Base-by-base conservation (phyloP, 2,329 filamentous ascomycete genomes). In the Colletotrichum sp. region DNA sequence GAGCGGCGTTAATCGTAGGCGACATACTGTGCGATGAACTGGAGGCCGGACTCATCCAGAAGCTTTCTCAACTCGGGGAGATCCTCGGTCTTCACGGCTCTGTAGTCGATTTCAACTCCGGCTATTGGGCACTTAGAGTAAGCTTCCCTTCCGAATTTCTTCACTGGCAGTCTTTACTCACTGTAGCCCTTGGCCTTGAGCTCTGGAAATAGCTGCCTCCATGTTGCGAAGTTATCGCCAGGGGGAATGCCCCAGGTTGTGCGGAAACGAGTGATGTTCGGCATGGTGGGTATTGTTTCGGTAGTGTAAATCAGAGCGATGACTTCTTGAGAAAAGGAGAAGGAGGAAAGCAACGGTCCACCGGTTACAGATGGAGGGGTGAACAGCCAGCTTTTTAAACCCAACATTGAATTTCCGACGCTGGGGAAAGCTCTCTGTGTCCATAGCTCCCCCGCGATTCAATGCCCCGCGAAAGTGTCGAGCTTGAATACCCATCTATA, bases 151-250 rank as follows among this genome's bases (percentile, higher is more conserved):
- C 44, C 44, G 10, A 1, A 12, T 21, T 1, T 49, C 44, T 21
- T 21, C 4, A 3, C 8, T 18, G 21, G 8, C 3, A 6, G 30
- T 24, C 16, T 16, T 60, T 3, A 49, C 66, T 24, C 12, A 78
- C 76, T 64, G 74, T 78, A 78, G n/a, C 77, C 76, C 26, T 70
- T 62, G 9, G 34, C 49, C 39, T 78, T 78, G 28, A 77, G 39
- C 16, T 71, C 65, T 4, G 77, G 69, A 32, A 78, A 69, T 64
- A 75, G 57, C n/a, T 49, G 26, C 5, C 60, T 52, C 72, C 73
- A 78, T 24, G 72, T 78, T 36, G 70, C 63, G 26, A 68, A 77
- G 26, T 76, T 64, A 7, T 73, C 69, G 8, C 73, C 66, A 2
- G 76, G 34, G 5, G 72, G 67, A 2, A 78, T 55, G 13, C 77